These are phyloP conservation scores for Rickenella mellea DNA, from an alignment of 768 basidiomycete genomes.

Conservation along the genomic window DNA sequence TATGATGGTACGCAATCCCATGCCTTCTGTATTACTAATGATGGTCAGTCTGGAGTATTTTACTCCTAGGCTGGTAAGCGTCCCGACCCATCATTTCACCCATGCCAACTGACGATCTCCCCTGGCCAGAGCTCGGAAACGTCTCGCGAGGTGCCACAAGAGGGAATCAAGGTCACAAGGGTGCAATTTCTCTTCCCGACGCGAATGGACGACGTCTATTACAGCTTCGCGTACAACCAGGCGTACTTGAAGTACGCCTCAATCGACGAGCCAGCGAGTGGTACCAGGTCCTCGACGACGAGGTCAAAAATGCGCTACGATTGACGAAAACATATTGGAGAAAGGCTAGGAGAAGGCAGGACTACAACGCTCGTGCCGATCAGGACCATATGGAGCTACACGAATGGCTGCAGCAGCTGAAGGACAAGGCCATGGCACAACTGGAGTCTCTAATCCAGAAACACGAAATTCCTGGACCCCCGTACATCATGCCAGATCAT, in stretches of 20 bases:
- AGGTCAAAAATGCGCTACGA: slow-evolving; percentile 75
- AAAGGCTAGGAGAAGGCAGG: slow-evolving; percentile 65
- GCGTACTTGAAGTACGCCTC: slow-evolving; percentile 65
- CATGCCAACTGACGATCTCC: slow-evolving; percentile 63
- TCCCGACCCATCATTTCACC: no score
- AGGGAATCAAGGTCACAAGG: slow-evolving; percentile 83
- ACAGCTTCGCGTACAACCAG: slow-evolving; percentile 78
- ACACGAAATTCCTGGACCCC: slow-evolving; percentile 77
- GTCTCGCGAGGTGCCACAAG: slow-evolving; percentile 77
- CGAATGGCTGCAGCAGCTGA: slow-evolving; percentile 80
- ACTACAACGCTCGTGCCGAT: slow-evolving; percentile 77
- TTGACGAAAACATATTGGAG: slow-evolving; percentile 83
- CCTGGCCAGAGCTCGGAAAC: slow-evolving; percentile 81
- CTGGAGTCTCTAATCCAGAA: slow-evolving; percentile 82
- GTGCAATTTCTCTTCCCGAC: slow-evolving; percentile 63
- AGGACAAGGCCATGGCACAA: slow-evolving; percentile 85
- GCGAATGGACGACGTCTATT: slow-evolving; percentile 65
- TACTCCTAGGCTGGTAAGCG: no score
- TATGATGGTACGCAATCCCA: no score
- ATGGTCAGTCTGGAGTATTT: no score
- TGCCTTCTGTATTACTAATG: no score
- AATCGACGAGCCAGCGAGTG: slow-evolving; percentile 75
- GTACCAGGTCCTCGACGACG: slow-evolving; percentile 69
- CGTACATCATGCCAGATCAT: slow-evolving; percentile 74
- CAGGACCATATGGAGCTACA: slow-evolving; percentile 86